These are phyloP conservation scores for Symmetrospora coprosmae DNA, from an alignment of 768 basidiomycete genomes.

Conservation along the genomic window DNA sequence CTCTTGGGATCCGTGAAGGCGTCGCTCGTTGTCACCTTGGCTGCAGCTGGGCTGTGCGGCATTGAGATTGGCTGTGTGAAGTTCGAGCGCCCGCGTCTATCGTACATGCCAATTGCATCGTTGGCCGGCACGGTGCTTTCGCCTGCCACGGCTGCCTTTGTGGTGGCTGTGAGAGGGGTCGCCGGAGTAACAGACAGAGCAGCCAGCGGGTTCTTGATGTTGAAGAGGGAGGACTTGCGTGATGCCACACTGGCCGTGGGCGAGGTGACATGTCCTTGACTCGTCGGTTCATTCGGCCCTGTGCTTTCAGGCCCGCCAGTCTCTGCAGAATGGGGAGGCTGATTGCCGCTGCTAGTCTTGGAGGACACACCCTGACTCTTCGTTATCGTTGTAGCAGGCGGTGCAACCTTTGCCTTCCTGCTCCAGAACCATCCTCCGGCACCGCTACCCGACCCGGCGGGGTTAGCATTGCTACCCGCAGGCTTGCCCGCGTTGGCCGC, in stretches of 20 bases:
- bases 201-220: background rate
- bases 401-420: background rate
- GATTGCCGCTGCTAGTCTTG: background rate
- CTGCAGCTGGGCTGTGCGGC: background rate
- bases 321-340: too few species aligned
- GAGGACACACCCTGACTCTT: background rate
- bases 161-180: background rate
- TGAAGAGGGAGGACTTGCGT: background rate
- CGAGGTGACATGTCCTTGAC: too few species aligned
- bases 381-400: background rate
- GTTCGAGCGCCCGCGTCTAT: background rate
- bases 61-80: background rate
- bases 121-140: too few species aligned
- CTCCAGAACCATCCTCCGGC: slow-evolving; percentile 14
- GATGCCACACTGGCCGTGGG: background rate
- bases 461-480: background rate
- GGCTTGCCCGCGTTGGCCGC: background rate
- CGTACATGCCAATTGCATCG: too few species aligned
- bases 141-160: background rate
- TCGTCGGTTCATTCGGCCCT: too few species aligned
- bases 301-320: too few species aligned
- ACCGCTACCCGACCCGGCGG: too few species aligned
- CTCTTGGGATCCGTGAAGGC: background rate
- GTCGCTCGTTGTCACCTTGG: slow-evolving; percentile 5
- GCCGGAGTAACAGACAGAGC: slow-evolving; percentile 10